Evolutionary conservation across 441 rosid genomes (phyloP).

Genomic region (Breynia disticha): DNA sequence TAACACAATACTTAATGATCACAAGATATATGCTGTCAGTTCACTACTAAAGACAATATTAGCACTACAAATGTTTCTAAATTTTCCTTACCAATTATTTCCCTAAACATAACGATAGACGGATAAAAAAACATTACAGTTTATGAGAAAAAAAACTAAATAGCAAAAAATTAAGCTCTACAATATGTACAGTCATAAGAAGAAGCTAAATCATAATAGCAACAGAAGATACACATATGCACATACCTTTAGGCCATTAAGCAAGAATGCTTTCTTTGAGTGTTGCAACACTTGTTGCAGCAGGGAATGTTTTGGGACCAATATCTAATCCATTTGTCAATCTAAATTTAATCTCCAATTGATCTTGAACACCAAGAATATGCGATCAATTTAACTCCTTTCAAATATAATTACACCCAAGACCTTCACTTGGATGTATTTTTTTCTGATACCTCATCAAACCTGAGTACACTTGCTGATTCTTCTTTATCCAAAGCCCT

Average conservation of each 20-base stretch:
- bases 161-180: neutral
- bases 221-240: neutral
- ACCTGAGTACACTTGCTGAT: neutral
- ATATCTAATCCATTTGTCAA: slow-evolving; percentile 88
- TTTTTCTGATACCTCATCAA: neutral
- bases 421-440: slow-evolving; percentile 17
- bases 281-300: slow-evolving; percentile 70
- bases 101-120: too few species aligned
- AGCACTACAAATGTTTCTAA: too few species aligned
- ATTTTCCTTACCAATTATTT: too few species aligned
- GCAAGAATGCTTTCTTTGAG: slow-evolving; percentile 90
- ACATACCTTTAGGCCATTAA: slow-evolving; percentile 85
- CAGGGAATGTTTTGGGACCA: slow-evolving; percentile 80
- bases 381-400: slow-evolving; percentile 15
- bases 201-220: neutral
- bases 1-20: neutral
- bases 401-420: slow-evolving; percentile 17
- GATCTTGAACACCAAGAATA: slow-evolving; percentile 76
- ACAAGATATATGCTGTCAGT: neutral
- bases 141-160: neutral
- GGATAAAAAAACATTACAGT: too few species aligned
- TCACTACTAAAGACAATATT: too few species aligned
- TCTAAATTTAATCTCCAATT: slow-evolving; percentile 85
- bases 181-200: neutral
- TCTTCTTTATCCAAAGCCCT: neutral